Conservation (phyloP, 176 grass and related monocot genomes). For the Guadua angustifolia region DNA sequence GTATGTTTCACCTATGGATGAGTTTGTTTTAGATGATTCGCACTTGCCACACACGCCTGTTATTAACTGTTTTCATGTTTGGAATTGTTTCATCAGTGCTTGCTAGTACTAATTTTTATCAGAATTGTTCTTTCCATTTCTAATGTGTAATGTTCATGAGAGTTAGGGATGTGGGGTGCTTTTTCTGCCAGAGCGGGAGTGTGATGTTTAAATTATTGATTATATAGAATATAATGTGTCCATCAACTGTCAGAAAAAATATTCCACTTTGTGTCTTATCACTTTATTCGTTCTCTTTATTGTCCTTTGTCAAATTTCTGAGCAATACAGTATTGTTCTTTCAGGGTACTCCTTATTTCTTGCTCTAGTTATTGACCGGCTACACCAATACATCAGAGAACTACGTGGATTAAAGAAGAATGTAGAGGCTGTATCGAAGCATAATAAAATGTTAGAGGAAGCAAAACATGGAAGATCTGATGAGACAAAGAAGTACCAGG, state of each 20-base stretch:
- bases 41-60: neutral
- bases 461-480: slow-evolving; percentile 55
- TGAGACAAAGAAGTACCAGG: slow-evolving; percentile 50
- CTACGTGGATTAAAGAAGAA: slow-evolving; percentile 65
- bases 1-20: neutral
- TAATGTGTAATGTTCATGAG: neutral
- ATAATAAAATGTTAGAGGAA: slow-evolving; percentile 73
- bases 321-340: slow-evolving; percentile 28
- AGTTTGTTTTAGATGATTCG: neutral
- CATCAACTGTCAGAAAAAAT: neutral
- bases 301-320: slow-evolving; percentile 2
- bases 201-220: neutral
- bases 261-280: neutral
- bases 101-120: neutral
- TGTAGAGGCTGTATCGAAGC: slow-evolving; percentile 67
- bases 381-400: slow-evolving; percentile 89
- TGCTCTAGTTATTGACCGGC: slow-evolving; percentile 72
- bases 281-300: slow-evolving; percentile 8
- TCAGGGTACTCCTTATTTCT: slow-evolving; percentile 88
- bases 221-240: neutral
- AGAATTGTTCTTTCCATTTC: neutral
- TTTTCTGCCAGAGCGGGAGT: neutral
- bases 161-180: neutral
- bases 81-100: neutral
- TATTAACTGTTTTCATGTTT: neutral